Evolutionary conservation across 257 asterid species (phyloP), one percentile per base, ranked within the genome.

Genomic region (Henckelia pumila): DNA sequence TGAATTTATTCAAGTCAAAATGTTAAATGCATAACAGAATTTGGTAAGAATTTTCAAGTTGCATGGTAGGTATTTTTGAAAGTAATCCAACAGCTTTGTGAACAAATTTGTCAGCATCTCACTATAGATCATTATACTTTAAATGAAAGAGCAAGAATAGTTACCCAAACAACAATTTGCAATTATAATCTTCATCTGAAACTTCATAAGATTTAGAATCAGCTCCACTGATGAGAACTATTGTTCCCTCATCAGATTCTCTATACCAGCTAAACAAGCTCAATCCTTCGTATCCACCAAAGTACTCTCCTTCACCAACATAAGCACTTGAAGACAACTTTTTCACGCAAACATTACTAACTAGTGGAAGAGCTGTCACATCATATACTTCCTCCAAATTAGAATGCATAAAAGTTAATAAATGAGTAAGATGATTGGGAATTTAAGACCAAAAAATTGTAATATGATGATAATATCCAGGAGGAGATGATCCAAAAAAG

Each of bases 251-350:
- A 37, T 79, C 87, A 30, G 85, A 84, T 84, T 82, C 81, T 80
- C 95, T 85, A 66, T 88, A 85, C 99, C 99, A 94, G 86, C 95
- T 87, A 80, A 80, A 87, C 71, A 84, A 80, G 88, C 97, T 88
- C 35, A 80, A 80, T 83, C 97, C 99, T 85, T 91, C 96, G 28
- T 84, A 67, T 61, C 99, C 97, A 65, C 99, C 99, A 75, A 84
- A 91, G 77, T 94, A 94, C 63, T 83, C 85, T 67, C 96, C 99
- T 78, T 84, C 96, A 50, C 97, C 99, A 68, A 71, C 40, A 72
- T 85, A 90, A 59, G 84, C 79, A 80, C 83, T 81, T 59, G 83
- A 71, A 50, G 99, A 85, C 72, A 87, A 50, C 80, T 82, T 82
- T 73, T 77, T 79, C 74, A 78, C 83, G 3, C 61, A 75, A 73